Percentiles rank a stretch among this genome's conserved stretches.
Evolutionary conservation across 1,284 basidiomycete genomes (phyloP).

Genomic region (Cutaneotrichosporon arboriforme): DNA sequence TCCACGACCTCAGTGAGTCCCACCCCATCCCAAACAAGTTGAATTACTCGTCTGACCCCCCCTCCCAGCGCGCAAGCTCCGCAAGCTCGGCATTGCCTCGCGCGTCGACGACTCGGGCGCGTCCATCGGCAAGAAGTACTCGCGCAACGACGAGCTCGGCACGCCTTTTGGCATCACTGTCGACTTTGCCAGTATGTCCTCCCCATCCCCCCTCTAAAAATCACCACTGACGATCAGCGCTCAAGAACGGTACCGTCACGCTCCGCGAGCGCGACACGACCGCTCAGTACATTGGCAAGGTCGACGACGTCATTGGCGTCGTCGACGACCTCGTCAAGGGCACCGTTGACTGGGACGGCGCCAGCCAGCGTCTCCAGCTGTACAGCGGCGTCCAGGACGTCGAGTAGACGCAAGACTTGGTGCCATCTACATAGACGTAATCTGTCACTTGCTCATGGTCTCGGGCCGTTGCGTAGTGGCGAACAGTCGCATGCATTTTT

Average conservation of each 20-base stretch:
- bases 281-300: constrained; percentile 81
- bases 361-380: constrained; percentile 63
- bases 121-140: constrained; percentile 93
- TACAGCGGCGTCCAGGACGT: constrained; percentile 90
- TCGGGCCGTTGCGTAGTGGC: not conserved
- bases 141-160: constrained; percentile 96
- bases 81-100: constrained; percentile 80
- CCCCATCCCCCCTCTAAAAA: not conserved
- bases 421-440: too few relatives aligned
- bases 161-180: constrained; percentile 95
- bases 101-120: constrained; percentile 93
- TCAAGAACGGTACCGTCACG: constrained; percentile 82
- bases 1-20: constrained; percentile 82
- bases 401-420: constrained; percentile 45
- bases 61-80: constrained; percentile 68
- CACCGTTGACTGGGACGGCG: constrained; percentile 69
- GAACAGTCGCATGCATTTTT: not conserved
- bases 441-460: not conserved
- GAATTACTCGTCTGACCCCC: not conserved
- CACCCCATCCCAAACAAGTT: too few relatives aligned
- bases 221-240: constrained; percentile 53
- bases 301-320: constrained; percentile 82
- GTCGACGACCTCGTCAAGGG: constrained; percentile 73
- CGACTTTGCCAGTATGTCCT: constrained; percentile 86
- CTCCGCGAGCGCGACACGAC: constrained; percentile 93